Conservation (phyloP, 2,329 filamentous ascomycete species). For the Aureobasidium sp. region DNA sequence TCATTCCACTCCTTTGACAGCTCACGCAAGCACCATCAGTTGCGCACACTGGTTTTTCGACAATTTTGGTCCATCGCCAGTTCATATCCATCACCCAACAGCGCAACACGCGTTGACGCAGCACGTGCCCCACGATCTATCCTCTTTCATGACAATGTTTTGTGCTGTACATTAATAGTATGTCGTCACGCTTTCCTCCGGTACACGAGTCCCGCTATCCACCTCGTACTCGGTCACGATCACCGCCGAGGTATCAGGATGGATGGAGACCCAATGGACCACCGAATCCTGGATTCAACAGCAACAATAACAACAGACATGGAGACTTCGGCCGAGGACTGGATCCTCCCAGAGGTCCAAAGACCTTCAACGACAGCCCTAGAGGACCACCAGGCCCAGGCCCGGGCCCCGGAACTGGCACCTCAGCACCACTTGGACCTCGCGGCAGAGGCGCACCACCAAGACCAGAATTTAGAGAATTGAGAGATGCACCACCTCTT, state of each 20-base stretch:
- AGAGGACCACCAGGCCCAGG: constrained; percentile 26
- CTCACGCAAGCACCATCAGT: not conserved
- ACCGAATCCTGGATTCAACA: constrained; percentile 22
- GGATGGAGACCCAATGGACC: constrained; percentile 57
- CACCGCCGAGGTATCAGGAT: constrained; percentile 63
- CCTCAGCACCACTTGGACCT: constrained; percentile 38
- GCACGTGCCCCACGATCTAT: constrained; percentile 10
- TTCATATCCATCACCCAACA: not conserved
- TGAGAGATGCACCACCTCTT: constrained; percentile 52
- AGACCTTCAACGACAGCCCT: constrained; percentile 63
- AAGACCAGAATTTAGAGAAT: constrained; percentile 54
- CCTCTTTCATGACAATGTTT: constrained; percentile 11
- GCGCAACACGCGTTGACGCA: not conserved
- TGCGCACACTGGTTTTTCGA: not conserved
- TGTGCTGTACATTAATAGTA: constrained; percentile 12
- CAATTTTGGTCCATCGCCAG: not conserved
- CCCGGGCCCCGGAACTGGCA: constrained; percentile 21
- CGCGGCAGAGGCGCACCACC: constrained; percentile 55
- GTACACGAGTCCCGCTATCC: constrained; percentile 28
- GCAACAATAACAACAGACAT: constrained; percentile 24
- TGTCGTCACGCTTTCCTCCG: constrained; percentile 19
- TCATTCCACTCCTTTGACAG: not conserved
- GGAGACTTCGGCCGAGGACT: constrained; percentile 22
- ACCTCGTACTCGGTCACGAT: constrained; percentile 62
- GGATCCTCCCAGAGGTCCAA: constrained; percentile 75